Conservation (phyloP, 106 monocot genomes). For the Dendrobium chrysotoxum region DNA sequence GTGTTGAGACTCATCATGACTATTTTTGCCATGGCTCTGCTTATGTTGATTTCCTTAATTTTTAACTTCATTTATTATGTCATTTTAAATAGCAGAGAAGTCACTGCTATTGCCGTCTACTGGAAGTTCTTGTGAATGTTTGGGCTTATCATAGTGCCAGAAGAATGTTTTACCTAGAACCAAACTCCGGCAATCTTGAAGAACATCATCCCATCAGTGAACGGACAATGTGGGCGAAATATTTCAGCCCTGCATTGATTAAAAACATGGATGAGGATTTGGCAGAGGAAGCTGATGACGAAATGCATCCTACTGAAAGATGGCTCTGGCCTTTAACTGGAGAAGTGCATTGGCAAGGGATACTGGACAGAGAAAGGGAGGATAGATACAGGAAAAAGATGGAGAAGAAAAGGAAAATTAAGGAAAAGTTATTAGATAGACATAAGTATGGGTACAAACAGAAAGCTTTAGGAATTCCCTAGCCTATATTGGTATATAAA, state of each 20-base stretch:
- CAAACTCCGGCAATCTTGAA: conserved; percentile 42
- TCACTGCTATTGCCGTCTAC: conserved; percentile 77
- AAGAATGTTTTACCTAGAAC: conserved; percentile 77
- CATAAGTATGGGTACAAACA: conserved; percentile 83
- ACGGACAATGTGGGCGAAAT: conserved; percentile 76
- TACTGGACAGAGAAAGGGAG: conserved; percentile 77
- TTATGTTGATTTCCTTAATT: not conserved
- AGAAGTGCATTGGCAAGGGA: conserved; percentile 75
- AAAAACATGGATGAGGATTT: conserved; percentile 96
- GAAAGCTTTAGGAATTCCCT: conserved; percentile 47
- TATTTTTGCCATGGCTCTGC: too few relatives aligned
- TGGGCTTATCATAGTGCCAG: conserved; percentile 96
- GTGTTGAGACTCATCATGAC: too few relatives aligned
- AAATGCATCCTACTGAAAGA: conserved; percentile 17
- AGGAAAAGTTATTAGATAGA: conserved; percentile 77
- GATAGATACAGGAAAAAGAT: conserved; percentile 68
- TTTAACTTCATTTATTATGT: not conserved
- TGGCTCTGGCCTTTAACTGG: conserved; percentile 90
- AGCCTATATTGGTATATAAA: not conserved
- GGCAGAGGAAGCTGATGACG: conserved; percentile 85
- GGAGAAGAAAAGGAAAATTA: conserved; percentile 72
- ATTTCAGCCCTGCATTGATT: conserved; percentile 55
- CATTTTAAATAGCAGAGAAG: conserved; percentile 41
- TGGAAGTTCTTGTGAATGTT: conserved; percentile 80
- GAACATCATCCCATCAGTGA: conserved; percentile 63